phyloP scores from a whole-genome alignment of 192 early-diverging fungal genomes.

The Coemansia sp. region DNA sequence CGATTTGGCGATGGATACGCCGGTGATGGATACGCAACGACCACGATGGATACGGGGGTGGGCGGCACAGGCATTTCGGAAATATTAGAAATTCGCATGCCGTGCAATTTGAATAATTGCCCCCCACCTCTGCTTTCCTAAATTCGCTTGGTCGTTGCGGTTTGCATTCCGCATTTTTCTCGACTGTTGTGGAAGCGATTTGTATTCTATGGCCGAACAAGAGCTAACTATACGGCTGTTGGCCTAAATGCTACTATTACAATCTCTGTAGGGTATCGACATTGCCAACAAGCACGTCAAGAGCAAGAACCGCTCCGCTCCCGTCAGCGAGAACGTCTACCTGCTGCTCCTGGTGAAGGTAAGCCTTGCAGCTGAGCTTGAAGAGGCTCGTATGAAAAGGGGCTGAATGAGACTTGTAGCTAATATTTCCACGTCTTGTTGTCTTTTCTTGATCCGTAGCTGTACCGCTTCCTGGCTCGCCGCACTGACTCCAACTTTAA shows the following conservation, averaged over 20 bases:
- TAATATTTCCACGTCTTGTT: not conserved
- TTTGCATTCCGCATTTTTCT: not conserved
- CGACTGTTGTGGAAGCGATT: not conserved
- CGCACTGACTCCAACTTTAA: slow-evolving; percentile 98
- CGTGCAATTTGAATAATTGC: not conserved
- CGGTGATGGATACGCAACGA: not conserved
- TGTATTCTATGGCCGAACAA: not conserved
- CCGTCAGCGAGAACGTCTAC: slow-evolving; percentile 96
- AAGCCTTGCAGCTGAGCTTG: slow-evolving; percentile 5
- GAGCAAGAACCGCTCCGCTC: slow-evolving; percentile 84
- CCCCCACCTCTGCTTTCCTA: not conserved
- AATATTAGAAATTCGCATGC: not conserved
- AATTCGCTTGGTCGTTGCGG: not conserved
- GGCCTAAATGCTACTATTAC: not conserved
- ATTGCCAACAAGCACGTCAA: slow-evolving; percentile 98
- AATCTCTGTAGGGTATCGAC: slow-evolving; percentile 84
- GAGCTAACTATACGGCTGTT: not conserved
- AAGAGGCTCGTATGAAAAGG: not conserved
- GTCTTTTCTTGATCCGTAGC: slow-evolving; percentile 50
- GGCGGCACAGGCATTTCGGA: not conserved
- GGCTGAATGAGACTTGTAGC: not conserved
- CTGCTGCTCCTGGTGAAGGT: slow-evolving; percentile 94
- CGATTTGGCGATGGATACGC: slow-evolving; percentile 2
- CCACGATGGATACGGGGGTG: not conserved
- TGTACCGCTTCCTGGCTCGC: slow-evolving; percentile 99